phyloP scores from a whole-genome alignment of 176 grass and related monocot species.

The Rhynchospora breviuscula region DNA sequence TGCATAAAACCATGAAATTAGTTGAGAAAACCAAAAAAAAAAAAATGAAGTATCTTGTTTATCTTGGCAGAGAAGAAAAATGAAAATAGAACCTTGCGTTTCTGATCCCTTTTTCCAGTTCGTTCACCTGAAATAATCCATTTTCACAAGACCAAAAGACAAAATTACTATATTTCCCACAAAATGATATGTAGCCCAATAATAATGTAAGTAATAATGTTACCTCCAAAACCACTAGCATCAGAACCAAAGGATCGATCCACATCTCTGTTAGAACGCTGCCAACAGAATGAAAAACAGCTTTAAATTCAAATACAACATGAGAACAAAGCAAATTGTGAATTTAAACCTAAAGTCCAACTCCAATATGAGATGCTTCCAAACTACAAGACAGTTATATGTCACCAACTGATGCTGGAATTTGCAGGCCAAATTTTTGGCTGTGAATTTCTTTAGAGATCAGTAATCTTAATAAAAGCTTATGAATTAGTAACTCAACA shows the following conservation, averaged over 20 bases:
- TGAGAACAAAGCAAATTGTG: neutral
- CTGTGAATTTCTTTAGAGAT: neutral
- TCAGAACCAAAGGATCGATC: constrained; percentile 63
- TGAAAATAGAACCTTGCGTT: constrained; percentile 72
- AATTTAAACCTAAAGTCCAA: neutral
- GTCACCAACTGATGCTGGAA: neutral
- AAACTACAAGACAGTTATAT: neutral
- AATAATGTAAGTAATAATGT: constrained; percentile 21
- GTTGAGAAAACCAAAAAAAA: neutral
- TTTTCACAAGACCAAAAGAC: constrained; percentile 17
- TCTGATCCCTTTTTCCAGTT: constrained; percentile 78
- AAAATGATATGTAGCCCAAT: neutral
- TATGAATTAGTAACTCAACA: neutral
- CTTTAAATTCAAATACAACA: constrained; percentile 8
- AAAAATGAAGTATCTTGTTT: neutral
- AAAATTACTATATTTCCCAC: neutral
- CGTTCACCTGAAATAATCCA: constrained; percentile 60
- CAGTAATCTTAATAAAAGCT: neutral
- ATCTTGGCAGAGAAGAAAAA: neutral
- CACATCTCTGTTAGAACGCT: constrained; percentile 80
- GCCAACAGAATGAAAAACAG: constrained; percentile 30
- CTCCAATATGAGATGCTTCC: neutral
- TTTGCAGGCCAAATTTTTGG: neutral
- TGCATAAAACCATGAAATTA: constrained; percentile 28
- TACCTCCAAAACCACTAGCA: constrained; percentile 80